Percentiles rank a stretch among this genome's conserved stretches.
phyloP scores from a whole-genome alignment of 1,284 basidiomycete genomes.

The Prillingera fragicola region DNA sequence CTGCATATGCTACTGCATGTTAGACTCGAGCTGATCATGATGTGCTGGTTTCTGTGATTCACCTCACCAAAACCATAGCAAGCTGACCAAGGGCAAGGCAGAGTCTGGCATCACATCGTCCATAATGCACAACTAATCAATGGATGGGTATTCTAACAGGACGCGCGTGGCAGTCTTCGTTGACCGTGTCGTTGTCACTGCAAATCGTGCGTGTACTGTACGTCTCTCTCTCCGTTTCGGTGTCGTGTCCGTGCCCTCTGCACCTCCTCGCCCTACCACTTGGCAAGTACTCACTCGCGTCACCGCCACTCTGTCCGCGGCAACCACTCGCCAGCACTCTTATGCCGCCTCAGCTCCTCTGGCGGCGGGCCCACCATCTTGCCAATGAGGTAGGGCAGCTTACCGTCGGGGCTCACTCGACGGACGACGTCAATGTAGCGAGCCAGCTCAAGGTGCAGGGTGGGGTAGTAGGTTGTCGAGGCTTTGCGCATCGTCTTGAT shows the following conservation, averaged over 20 bases:
- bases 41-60: neutral
- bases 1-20: constrained; percentile 5
- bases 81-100: neutral
- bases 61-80: neutral
- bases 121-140: constrained; percentile 21
- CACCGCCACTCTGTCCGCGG: constrained; percentile 5
- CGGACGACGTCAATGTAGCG: constrained; percentile 66
- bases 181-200: constrained; percentile 2
- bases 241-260: too few species aligned
- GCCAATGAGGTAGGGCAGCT: constrained; percentile 42
- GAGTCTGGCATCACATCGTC: too few species aligned
- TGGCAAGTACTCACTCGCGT: neutral
- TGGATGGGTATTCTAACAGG: constrained; percentile 4
- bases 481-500: constrained; percentile 81
- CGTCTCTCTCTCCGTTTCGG: too few species aligned
- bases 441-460: constrained; percentile 81
- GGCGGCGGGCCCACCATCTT: constrained; percentile 43
- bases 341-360: constrained; percentile 24
- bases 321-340: constrained; percentile 13
- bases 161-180: neutral
- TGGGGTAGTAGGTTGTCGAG: constrained; percentile 84
- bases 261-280: neutral
- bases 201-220: neutral
- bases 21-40: too few species aligned
- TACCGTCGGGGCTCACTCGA: constrained; percentile 24